phyloP scores from a whole-genome alignment of 2,329 filamentous ascomycete species.

The Apiospora malaysiana region DNA sequence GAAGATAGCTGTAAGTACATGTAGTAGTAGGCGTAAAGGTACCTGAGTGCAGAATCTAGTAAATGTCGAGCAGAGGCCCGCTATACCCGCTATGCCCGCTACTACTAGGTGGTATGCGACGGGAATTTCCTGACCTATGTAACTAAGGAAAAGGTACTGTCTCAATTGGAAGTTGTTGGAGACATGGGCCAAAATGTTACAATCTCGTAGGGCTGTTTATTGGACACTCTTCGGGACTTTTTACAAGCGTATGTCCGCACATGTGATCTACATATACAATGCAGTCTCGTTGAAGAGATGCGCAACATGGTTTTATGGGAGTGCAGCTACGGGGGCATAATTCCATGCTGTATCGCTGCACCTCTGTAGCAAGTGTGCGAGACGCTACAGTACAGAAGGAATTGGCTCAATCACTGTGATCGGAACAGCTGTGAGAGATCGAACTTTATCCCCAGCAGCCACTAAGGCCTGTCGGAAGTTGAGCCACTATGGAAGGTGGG shows the following conservation, averaged over 20 bases:
- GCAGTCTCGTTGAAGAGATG: background rate
- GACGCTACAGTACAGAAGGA: background rate
- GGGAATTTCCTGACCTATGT: conserved; percentile 1
- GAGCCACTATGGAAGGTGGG: conserved; percentile 1
- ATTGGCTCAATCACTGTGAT: background rate
- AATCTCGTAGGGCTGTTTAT: background rate
- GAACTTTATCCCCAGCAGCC: background rate
- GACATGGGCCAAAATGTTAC: background rate
- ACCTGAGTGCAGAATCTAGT: background rate
- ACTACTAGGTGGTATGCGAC: no score
- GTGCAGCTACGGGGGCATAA: background rate
- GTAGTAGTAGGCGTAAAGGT: background rate
- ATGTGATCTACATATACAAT: background rate
- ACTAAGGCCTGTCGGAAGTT: background rate
- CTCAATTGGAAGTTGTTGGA: background rate
- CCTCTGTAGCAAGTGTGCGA: no score
- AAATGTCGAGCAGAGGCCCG: background rate
- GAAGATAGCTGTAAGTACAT: no score
- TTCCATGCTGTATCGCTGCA: background rate
- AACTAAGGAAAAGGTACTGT: background rate
- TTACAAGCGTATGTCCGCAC: background rate
- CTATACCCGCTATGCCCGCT: conserved; percentile 4
- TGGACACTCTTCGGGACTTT: background rate
- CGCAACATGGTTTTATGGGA: background rate
- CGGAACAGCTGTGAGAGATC: conserved; percentile 12